phyloP scores from a whole-genome alignment of 148 eudicot genomes.

The Rhododendron mucronatum region DNA sequence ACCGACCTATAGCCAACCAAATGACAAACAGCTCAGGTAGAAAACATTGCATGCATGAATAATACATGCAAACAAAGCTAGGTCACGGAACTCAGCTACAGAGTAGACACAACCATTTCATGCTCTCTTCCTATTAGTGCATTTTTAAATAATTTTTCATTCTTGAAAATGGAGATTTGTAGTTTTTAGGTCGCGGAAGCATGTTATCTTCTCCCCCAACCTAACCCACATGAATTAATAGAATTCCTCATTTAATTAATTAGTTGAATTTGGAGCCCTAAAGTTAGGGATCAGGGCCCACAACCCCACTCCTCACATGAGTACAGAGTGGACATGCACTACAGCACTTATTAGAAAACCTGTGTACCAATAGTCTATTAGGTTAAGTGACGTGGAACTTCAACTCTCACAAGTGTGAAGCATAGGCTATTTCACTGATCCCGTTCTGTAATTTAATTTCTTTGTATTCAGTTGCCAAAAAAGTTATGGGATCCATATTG shows the following conservation, averaged over 20 bases:
- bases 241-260: not conserved
- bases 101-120: too few species aligned
- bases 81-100: too few species aligned
- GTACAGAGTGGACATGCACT: not conserved
- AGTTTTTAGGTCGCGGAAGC: not conserved
- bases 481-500: too few species aligned
- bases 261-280: not conserved
- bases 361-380: not conserved
- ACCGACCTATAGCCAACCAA: too few species aligned
- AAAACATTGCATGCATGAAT: too few species aligned
- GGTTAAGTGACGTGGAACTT: not conserved
- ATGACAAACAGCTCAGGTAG: too few species aligned
- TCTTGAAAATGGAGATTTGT: not conserved
- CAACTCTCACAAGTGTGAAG: not conserved
- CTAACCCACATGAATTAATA: not conserved
- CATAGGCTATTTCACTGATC: too few species aligned
- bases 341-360: not conserved
- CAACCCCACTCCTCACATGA: slow-evolving; percentile 1
- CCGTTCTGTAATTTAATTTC: too few species aligned
- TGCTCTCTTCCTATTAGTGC: too few species aligned
- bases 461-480: too few species aligned
- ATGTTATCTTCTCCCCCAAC: not conserved
- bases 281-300: not conserved
- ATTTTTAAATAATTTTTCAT: too few species aligned
- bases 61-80: too few species aligned